These are phyloP conservation scores for Dipodascus albidus DNA, from an alignment of 805 yeast genomes.

Conservation along the genomic window DNA sequence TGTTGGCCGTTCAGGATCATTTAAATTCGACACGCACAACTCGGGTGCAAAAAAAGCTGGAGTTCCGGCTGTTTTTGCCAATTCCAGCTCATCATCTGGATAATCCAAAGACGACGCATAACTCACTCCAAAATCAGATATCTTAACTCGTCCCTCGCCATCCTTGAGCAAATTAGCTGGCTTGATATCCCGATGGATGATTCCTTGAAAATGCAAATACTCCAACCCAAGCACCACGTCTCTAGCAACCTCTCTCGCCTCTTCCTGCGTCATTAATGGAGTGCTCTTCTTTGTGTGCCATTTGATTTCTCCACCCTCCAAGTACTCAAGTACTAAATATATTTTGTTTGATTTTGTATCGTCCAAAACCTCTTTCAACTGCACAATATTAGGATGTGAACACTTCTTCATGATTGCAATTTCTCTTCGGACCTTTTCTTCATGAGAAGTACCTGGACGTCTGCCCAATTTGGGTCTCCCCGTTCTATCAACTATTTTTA, in stretches of 20 bases:
- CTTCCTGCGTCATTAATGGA: slow-evolving; percentile 5
- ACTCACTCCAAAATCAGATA: slow-evolving; percentile 90
- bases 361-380: slow-evolving; percentile 71
- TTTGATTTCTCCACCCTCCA: slow-evolving; percentile 76
- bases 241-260: slow-evolving; percentile 46
- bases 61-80: slow-evolving; percentile 92
- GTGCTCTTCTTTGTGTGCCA: slow-evolving; percentile 41
- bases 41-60: slow-evolving; percentile 96
- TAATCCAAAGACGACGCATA: slow-evolving; percentile 37
- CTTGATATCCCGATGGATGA: slow-evolving; percentile 89
- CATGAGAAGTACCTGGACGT: slow-evolving; percentile 36
- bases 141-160: slow-evolving; percentile 62
- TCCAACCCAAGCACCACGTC: slow-evolving; percentile 84
- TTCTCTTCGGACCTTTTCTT: slow-evolving; percentile 66
- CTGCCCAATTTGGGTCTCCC: slow-evolving; percentile 41
- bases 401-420: slow-evolving; percentile 86
- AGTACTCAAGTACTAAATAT: slow-evolving; percentile 73
- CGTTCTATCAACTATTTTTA: slow-evolving; percentile 78
- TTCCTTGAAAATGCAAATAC: slow-evolving; percentile 77
- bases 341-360: slow-evolving; percentile 71
- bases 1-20: slow-evolving; percentile 18
- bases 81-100: slow-evolving; percentile 50
- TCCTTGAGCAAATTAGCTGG: slow-evolving; percentile 79
- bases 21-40: slow-evolving; percentile 48
- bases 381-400: slow-evolving; percentile 73